Evolutionary conservation across 1,284 basidiomycete genomes (phyloP), one percentile per base, ranked within the genome.

Genomic region (Trametes hirsuta): DNA sequence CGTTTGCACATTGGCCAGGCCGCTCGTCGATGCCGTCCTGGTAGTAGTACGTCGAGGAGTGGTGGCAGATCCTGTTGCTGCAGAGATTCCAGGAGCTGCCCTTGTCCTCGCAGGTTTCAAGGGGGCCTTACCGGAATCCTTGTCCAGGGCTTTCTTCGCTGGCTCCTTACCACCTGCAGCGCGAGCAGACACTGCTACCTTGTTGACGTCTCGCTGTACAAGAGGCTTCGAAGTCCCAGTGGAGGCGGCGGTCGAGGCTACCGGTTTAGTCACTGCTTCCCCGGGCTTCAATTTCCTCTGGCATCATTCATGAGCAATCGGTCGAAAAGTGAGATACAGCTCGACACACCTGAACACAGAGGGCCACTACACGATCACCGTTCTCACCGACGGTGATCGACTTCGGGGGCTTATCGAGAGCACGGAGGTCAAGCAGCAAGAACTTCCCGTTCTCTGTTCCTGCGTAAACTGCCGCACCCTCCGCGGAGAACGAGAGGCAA

Each of bases 361-460:
- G 77, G 18, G 79, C 80, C 56, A 81, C 75, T 18, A 91, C 75
- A 11, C 77, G 72, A 55, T 72, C 75, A 6, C 78, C 80, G 34
- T 66, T 73, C 37, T 82, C 78, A 60, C 82, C 83, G 6, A 90
- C 71, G 6, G 70, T 66, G 47, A 88, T 77, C 2, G 74, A 68
- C 67, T 81, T 86, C 0, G 87, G 84, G 21, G 80, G 78, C 62
- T 84, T 85, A 62, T 91, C 87, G 41, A 88, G 72, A 10, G 81
- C 77, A 35, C 88, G 84, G 22, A 91, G 73, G 63, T 90, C 85
- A 22, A 88, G 72, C 25, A 87, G 68, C 22, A 89, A 70, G 18
- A 91, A 72, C 58, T 80, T 85, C 4, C 90, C 90, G 42, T 77
- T 77, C 60, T 81, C 80, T 3, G 88, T 87, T 0, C 88, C 89